Base-by-base conservation (phyloP, 371 early-diverging fungal genomes). In the Lichtheimia ramosa region DNA sequence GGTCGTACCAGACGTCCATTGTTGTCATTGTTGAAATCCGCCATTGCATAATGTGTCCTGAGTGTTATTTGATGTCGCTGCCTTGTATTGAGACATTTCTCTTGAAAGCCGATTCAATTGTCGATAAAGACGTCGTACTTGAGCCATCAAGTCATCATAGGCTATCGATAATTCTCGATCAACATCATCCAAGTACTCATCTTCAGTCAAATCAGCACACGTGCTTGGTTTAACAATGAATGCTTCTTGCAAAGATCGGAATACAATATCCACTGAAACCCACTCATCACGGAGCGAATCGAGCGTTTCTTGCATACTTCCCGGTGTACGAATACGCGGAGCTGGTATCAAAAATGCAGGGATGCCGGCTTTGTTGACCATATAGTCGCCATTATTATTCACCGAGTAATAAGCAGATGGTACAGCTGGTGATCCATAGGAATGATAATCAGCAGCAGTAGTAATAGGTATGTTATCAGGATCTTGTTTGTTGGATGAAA, bases 91-190 rank as follows among this genome's bases (percentile, higher is more conserved):
- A 27, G 43, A 46, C 58, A 66, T 60, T 23, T 73, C 65, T 21
- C 57, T 49, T 42, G 59, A 41, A 43, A 68, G 51, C 1, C 58
- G 54, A n/a, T 61, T 61, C 3, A 68, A 43, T 7, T 56, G 51
- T n/a, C 69, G 56, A 57, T 64, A 58, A 13, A 68, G 52, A 3
- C 59, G 43, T 16, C 69, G 63, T 15, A 68, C 61, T 40, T 68
- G 69, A 3, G 69, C 61, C 58, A 60, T 60, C 12, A 68, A 25
- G 20, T 68, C 64, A 48, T 68, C 69, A 24, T 64, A 64, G 5
- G 69, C 64, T 51, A 68, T 61, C 40, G 64, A 60, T n/a, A 63
- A 34, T 23, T 68, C 69, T 6, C 61, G 58, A 20, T 68, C 69
- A 13, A 64, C 61, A 5, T 68, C 69, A 39, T 68, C 64, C 18